phyloP scores from a whole-genome alignment of 2,329 filamentous ascomycete species.

The Fusarium burgessii region DNA sequence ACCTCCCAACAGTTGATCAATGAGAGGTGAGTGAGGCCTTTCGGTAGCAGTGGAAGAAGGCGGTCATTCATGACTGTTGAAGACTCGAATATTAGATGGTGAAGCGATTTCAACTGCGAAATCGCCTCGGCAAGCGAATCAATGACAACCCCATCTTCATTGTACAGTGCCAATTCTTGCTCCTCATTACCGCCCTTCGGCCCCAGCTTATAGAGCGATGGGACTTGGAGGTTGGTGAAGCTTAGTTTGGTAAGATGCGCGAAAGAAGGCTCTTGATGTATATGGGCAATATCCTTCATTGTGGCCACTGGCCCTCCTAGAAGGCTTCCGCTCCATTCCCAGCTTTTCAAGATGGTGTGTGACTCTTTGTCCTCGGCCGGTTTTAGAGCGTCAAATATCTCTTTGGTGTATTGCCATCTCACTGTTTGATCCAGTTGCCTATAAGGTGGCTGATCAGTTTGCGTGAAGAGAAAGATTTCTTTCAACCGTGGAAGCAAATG shows the following conservation, averaged over 20 bases:
- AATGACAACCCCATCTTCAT: slow-evolving; percentile 58
- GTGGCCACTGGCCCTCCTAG: slow-evolving; percentile 59
- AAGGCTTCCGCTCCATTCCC: slow-evolving; percentile 72
- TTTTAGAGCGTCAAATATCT: slow-evolving; percentile 74
- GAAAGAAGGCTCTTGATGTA: slow-evolving; percentile 71
- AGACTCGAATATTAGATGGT: slow-evolving; percentile 78
- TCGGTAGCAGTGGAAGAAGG: slow-evolving; percentile 77
- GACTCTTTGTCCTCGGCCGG: slow-evolving; percentile 52
- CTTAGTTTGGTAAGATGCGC: slow-evolving; percentile 65
- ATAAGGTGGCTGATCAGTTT: slow-evolving; percentile 75
- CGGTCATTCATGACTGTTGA: slow-evolving; percentile 77
- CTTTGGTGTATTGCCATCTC: slow-evolving; percentile 76
- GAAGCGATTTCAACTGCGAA: slow-evolving; percentile 68
- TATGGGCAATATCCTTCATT: slow-evolving; percentile 60
- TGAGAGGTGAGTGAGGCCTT: slow-evolving; percentile 73
- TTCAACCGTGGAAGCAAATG: slow-evolving; percentile 73
- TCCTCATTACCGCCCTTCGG: slow-evolving; percentile 49
- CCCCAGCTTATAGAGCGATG: slow-evolving; percentile 58
- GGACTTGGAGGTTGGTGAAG: slow-evolving; percentile 73
- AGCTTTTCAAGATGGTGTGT: slow-evolving; percentile 60
- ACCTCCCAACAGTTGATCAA: slow-evolving; percentile 85
- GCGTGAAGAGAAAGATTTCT: slow-evolving; percentile 78
- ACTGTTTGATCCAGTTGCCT: slow-evolving; percentile 66
- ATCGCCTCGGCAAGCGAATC: slow-evolving; percentile 52
- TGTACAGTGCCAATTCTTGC: slow-evolving; percentile 49